Evolutionary conservation across 805 yeast species (phyloP), one percentile per base, ranked within the genome.

Genomic region (Kazachstania taianensis): DNA sequence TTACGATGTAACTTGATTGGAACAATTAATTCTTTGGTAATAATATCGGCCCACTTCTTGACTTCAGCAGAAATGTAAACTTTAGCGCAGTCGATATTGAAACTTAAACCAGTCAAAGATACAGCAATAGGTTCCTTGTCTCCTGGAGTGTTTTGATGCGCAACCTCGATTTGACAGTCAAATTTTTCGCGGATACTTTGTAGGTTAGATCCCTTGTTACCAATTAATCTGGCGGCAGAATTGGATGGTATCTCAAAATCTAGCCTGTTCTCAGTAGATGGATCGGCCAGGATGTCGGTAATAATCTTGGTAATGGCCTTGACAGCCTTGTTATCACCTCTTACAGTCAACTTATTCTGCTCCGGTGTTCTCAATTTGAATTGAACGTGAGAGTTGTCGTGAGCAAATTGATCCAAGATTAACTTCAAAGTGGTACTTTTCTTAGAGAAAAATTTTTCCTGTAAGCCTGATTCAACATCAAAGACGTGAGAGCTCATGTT

Each of bases 21-120:
- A 38, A 87, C 75, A 35, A 69, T 67, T 40, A 92, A 49, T 40
- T 75, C 73, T 32, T 70, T 69, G 20, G 79, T 67, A 39, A 65
- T 66, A 57, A 87, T 94, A 56, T 92, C 98, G 18, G 86, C 81
- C 76, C 89, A 76, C 53, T 71, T 76, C 61, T 78, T 76, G 28
- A 81, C 73, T 42, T 78, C 67, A 20, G 72, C 67, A 12, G 53
- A 44, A 38, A 92, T 69, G 40, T 71, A 71, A 15, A 64, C 57
- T 49, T 73, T 75, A 36, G 94, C 84, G 43, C 75, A 83, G 35
- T 74, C 81, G 29, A 78, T 89, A 48, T 82, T 81, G 55, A 72
- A 73, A 61, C 81, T 80, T 47, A 82, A 63, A 51, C 99, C 99
- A 40, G 74, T 70, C 37, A 89, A 61, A 20, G 67, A 64, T 33